Evolutionary conservation across 805 yeast genomes (phyloP).

Genomic region (Candida hungchunana): DNA sequence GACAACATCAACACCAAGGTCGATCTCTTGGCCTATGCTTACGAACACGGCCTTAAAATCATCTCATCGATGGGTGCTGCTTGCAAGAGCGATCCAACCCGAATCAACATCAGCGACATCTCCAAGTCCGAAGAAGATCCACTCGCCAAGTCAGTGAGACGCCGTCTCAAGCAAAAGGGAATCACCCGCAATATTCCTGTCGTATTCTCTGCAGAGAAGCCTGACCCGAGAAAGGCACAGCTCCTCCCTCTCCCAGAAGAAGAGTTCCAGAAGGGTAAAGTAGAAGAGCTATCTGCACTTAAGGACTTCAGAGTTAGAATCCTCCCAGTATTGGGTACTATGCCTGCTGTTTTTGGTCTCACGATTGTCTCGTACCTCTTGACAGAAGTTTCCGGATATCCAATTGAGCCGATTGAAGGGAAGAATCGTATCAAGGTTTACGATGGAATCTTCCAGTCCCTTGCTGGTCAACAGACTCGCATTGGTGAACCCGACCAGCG

Average conservation of each 20-base stretch:
- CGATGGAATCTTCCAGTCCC: constrained; percentile 74
- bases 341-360: constrained; percentile 96
- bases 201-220: constrained; percentile 92
- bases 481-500: constrained; percentile 68
- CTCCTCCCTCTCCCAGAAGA: constrained; percentile 81
- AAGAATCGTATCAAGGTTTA: constrained; percentile 82
- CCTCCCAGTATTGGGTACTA: constrained; percentile 91
- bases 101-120: constrained; percentile 85
- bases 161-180: constrained; percentile 78
- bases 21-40: constrained; percentile 74
- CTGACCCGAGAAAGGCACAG: constrained; percentile 90
- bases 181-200: constrained; percentile 74
- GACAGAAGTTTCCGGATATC: constrained; percentile 80
- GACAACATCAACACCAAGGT: constrained; percentile 97
- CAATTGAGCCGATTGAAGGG: constrained; percentile 87
- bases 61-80: constrained; percentile 97
- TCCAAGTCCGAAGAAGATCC: constrained; percentile 93
- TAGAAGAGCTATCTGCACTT: constrained; percentile 81
- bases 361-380: constrained; percentile 82
- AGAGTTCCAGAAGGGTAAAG: constrained; percentile 75
- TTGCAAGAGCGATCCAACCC: constrained; percentile 90
- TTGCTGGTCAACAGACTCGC: constrained; percentile 85
- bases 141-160: constrained; percentile 78
- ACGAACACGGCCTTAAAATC: constrained; percentile 56
- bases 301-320: constrained; percentile 91